Conservation (phyloP, 805 yeast genomes). For the Starmera amethionina region DNA sequence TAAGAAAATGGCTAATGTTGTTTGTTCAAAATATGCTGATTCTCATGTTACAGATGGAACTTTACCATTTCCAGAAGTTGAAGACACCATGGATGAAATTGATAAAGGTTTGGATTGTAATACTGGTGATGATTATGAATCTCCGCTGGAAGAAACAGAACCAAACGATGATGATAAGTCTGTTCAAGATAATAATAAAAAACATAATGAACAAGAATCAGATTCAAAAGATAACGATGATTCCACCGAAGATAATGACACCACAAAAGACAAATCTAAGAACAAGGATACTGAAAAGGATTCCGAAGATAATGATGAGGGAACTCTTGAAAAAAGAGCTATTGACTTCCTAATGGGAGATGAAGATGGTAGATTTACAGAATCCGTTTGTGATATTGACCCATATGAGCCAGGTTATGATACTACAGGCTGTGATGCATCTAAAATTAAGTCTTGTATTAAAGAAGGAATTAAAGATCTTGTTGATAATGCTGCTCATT, state of each 20-base stretch:
- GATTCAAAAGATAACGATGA: background rate
- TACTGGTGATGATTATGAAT: background rate
- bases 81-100: background rate
- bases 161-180: background rate
- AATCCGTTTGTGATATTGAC: constrained; percentile 10
- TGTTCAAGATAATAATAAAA: background rate
- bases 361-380: constrained; percentile 3
- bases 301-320: constrained; percentile 12
- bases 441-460: constrained; percentile 13
- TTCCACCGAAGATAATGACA: background rate
- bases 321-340: constrained; percentile 14
- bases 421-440: constrained; percentile 10
- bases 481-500: constrained; percentile 13
- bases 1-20: constrained; percentile 10
- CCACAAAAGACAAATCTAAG: background rate
- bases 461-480: constrained; percentile 13
- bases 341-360: constrained; percentile 14
- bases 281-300: constrained; percentile 5
- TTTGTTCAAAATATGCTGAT: constrained; percentile 18
- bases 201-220: background rate
- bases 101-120: background rate
- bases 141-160: background rate
- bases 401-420: constrained; percentile 15
- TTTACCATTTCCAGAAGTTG: constrained; percentile 15
- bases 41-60: constrained; percentile 7